Conservation (phyloP, 2,329 filamentous ascomycete genomes). For the Aspergillus calidoustus region DNA sequence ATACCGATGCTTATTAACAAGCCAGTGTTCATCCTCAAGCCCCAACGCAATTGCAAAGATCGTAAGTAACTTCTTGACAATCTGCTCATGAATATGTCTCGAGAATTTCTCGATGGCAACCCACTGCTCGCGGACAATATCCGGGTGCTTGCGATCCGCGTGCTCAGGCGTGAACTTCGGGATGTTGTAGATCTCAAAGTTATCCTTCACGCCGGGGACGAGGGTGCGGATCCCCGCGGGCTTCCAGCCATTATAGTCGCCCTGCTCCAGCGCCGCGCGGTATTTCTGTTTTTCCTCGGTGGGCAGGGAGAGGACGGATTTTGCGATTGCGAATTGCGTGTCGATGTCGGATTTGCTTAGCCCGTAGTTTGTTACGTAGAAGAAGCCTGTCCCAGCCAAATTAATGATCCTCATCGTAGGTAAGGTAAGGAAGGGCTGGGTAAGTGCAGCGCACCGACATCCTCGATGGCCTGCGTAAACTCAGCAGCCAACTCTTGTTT, state of each 20-base stretch:
- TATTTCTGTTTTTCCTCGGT: conserved; percentile 61
- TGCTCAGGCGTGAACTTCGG: conserved; percentile 57
- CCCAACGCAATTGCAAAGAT: background rate
- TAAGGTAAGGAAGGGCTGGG: no score
- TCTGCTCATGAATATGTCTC: background rate
- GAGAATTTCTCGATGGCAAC: conserved; percentile 38
- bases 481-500: conserved; percentile 58
- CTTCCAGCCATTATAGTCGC: conserved; percentile 62
- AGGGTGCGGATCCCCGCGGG: conserved; percentile 45
- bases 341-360: conserved; percentile 62
- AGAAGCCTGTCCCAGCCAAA: conserved; percentile 51
- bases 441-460: conserved; percentile 34
- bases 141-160: conserved; percentile 52
- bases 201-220: conserved; percentile 46
- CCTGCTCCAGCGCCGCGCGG: conserved; percentile 54
- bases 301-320: conserved; percentile 59
- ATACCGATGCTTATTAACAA: conserved; percentile 5
- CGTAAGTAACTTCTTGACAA: background rate
- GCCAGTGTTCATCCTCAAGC: background rate
- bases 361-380: conserved; percentile 66
- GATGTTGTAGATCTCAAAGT: conserved; percentile 63
- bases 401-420: background rate
- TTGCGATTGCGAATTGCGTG: conserved; percentile 63
- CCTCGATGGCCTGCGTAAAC: conserved; percentile 57
- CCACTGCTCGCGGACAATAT: conserved; percentile 54